Base-by-base conservation (phyloP, 768 basidiomycete species). In the Amylocystis lapponica region DNA sequence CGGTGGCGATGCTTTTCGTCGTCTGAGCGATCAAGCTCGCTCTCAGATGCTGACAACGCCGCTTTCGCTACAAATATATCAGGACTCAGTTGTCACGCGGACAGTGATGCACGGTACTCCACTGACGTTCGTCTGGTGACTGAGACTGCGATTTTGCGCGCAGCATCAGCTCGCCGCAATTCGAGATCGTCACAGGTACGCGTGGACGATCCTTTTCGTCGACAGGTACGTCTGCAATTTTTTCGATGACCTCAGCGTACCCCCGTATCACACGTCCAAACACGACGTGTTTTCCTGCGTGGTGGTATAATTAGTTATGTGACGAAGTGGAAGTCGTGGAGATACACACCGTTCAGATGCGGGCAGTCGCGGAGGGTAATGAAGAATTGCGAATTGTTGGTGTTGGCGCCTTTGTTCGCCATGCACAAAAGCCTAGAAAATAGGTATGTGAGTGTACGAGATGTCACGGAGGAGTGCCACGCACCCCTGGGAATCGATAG, bases 341-440 rank as follows among this genome's bases (percentile, higher is more conserved):
- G 13, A 49, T 60, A 52, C 65, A 64, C 64, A 69, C 89, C 89
- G 56, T 85, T 74, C 34, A 90, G 61, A 58, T 90, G 86, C 3
- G 81, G 77, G 47, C 85, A 80, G 13, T 76, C 72, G n/a, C 75
- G 71, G 10, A 94, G 71, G 17, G 91, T 90, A 48, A 93, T 70
- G 58, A 94, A 93, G 58, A 85, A 94, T 50, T 94, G 91, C 1
- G 83, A 86, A 27, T 83, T 81, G 51, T 93, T 94, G 27, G 91
- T 93, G 62, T 86, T 69, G 1, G 84, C 80, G 3, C 86, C 86
- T 50, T 76, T 76, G 61, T 95, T 95, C 9, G 91, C 91, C 92
- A 94, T 95, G 54, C 87, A 89, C 10, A 95, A 67, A 21, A 94
- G 65, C 11, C 79, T 82, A 51, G 9, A 5, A 35, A 14, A 10